Conservation (phyloP, 2,329 filamentous ascomycete genomes). For the Delphinella strobiligena region DNA sequence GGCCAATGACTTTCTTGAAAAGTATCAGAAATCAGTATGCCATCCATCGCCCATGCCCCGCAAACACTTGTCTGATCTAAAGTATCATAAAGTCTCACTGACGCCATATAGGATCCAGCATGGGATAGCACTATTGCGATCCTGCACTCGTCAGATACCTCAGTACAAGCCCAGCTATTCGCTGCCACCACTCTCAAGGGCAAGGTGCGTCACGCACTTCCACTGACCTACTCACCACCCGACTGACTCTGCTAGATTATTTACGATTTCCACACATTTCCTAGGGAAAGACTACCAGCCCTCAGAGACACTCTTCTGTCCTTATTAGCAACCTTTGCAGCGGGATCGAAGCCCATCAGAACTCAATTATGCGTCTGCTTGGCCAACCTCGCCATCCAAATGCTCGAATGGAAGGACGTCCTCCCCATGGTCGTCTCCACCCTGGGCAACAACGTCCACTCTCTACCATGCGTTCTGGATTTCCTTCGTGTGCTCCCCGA, state of each 20-base stretch:
- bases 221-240: slow-evolving; percentile 4
- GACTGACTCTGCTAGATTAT: slow-evolving; percentile 56
- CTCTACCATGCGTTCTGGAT: slow-evolving; percentile 80
- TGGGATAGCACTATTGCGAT: slow-evolving; percentile 84
- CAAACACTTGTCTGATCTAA: neutral
- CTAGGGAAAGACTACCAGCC: slow-evolving; percentile 58
- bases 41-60: neutral
- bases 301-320: slow-evolving; percentile 75
- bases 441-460: slow-evolving; percentile 63
- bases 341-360: slow-evolving; percentile 64
- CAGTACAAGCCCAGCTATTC: slow-evolving; percentile 82
- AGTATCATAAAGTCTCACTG: no score
- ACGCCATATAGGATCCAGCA: slow-evolving; percentile 57
- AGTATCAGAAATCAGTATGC: slow-evolving; percentile 89
- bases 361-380: slow-evolving; percentile 92
- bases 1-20: slow-evolving; percentile 81
- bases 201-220: slow-evolving; percentile 53
- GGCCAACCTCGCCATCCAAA: slow-evolving; percentile 89
- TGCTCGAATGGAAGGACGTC: slow-evolving; percentile 92
- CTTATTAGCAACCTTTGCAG: slow-evolving; percentile 68
- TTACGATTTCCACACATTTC: slow-evolving; percentile 86
- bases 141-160: slow-evolving; percentile 62
- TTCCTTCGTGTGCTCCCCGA: slow-evolving; percentile 95
- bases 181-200: slow-evolving; percentile 94
- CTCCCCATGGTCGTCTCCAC: slow-evolving; percentile 67